Evolutionary conservation across 495 filamentous ascomycete genomes (phyloP), one percentile per base, ranked within the genome.

Genomic region (Annulohypoxylon bovei): DNA sequence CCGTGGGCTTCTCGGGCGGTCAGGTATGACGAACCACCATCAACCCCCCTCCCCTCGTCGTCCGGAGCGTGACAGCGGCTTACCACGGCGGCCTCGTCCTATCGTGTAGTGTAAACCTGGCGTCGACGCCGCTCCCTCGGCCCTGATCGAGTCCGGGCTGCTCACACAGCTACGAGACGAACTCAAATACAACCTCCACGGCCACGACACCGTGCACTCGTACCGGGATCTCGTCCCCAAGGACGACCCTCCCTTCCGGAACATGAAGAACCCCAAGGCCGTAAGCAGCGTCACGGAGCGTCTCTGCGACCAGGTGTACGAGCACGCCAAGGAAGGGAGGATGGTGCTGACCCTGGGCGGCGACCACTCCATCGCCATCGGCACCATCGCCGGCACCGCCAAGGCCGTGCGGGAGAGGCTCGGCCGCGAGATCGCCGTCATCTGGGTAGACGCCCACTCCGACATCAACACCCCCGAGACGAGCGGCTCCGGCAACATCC

Each of bases 381-480:
- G 95, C 39, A 94, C 92, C 22, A 88, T 98, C 62, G 89, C 90
- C 16, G 95, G 95, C 3, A 91, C 90, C 1, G 89, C 93, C 35
- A 91, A 90, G 81, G 95, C 95, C 0, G 90, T 93, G 57, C 87
- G 90, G 35, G 93, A 98, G 83, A 82, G 95, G 30, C 78, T 95
- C 62, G 88, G 89, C 12, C 83, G 89, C 40, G 94, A 98, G 65
- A 87, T 97, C 47, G 95, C 93, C 0, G 92, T 99, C 6, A 95
- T 99, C 75, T 99, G 95, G 95, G 95, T 99, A 5, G 95, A 99
- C 79, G 95, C 95, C 20, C 95, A 99, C 76, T 92, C 94, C 20
- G 95, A 98, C 75, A 97, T 99, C 84, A 99, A 99, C 80, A 91
- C 92, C 9, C 95, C 95, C 49, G 94, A 98, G 85, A 91, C 90